Conservation (phyloP, 2,329 filamentous ascomycete species). For the Colletotrichum sp. region DNA sequence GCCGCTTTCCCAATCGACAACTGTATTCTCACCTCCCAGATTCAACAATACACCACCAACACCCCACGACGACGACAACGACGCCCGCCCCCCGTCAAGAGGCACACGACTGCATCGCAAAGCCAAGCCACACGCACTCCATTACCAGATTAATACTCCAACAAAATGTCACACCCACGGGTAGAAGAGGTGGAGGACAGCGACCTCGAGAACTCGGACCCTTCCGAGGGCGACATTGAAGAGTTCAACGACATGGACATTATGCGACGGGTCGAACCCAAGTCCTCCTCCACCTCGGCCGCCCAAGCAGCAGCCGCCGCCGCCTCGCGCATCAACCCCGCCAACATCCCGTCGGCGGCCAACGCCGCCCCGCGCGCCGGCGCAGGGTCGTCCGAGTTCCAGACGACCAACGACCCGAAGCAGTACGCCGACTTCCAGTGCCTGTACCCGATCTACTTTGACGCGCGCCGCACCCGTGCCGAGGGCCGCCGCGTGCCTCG, state of each 20-base stretch:
- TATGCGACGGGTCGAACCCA: constrained; percentile 47
- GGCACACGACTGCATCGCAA: not conserved
- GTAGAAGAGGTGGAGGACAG: constrained; percentile 93
- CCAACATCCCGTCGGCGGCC: constrained; percentile 34
- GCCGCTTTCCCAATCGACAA: constrained; percentile 16
- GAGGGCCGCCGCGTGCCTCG: constrained; percentile 81
- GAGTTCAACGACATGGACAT: constrained; percentile 65
- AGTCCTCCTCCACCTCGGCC: constrained; percentile 26
- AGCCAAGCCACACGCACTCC: not conserved
- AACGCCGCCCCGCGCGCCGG: constrained; percentile 38
- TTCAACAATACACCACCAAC: constrained; percentile 3
- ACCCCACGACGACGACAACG: not conserved
- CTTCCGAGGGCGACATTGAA: constrained; percentile 83
- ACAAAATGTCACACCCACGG: constrained; percentile 78
- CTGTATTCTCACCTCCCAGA: constrained; percentile 14
- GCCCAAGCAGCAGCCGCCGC: constrained; percentile 21
- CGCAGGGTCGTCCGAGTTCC: constrained; percentile 25
- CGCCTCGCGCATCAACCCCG: constrained; percentile 34
- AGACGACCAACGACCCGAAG: constrained; percentile 50
- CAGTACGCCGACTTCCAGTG: constrained; percentile 81
- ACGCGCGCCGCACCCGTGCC: constrained; percentile 73
- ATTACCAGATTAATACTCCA: not conserved
- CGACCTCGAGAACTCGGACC: constrained; percentile 75
- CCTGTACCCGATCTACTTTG: constrained; percentile 96
- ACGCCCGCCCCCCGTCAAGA: not conserved